Base-by-base conservation (phyloP, 1,284 basidiomycete genomes). In the Mycosarcoma maydis region DNA sequence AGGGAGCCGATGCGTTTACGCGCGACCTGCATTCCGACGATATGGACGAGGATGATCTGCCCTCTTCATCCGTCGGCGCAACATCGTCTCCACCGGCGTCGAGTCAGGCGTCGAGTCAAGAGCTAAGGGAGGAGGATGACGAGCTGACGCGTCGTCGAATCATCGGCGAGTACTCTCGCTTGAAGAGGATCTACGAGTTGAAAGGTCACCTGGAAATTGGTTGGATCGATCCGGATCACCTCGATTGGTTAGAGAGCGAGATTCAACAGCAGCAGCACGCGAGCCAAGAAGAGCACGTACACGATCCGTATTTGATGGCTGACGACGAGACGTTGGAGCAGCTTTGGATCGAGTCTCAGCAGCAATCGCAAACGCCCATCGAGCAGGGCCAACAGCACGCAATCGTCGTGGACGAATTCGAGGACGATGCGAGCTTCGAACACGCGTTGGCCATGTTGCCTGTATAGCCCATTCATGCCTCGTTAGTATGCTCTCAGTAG, bases 181-280 rank as follows among this genome's bases (percentile, higher is more conserved):
- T 72, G 36, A 72, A 67, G 32, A 24, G 69, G 8, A 52, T 61
- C 37, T 66, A 72, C 37, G 69, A 72, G 38, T 17, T 59, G 19
- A 72, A 61, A 19, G 69, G 69, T 0, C 50, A 67, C 23, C 19
- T 58, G 23, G 69, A 72, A 42, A 59, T 72, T 16, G 69, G 69
- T 2, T 72, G 70, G 70, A 55, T 72, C 30, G 57, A 67, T 40
- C 58, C 69, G 16, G 69, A 72, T 44, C 58, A 72, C 26, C 22
- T 72, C 16, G 30, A 22, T 5, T 72, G 67, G 60, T 39, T 72
- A 11, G 65, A 72, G 23, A 19, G 43, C 4, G 48, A 68, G 42
- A 24, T 23, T n/a, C n/a, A n/a, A n/a, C n/a, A n/a, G n/a, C n/a
- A n/a, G 20, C 23, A 36, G 17, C 40, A 47, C 9, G 29, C 29